Base-by-base conservation (phyloP, 768 basidiomycete genomes). In the Lentinula sp. region DNA sequence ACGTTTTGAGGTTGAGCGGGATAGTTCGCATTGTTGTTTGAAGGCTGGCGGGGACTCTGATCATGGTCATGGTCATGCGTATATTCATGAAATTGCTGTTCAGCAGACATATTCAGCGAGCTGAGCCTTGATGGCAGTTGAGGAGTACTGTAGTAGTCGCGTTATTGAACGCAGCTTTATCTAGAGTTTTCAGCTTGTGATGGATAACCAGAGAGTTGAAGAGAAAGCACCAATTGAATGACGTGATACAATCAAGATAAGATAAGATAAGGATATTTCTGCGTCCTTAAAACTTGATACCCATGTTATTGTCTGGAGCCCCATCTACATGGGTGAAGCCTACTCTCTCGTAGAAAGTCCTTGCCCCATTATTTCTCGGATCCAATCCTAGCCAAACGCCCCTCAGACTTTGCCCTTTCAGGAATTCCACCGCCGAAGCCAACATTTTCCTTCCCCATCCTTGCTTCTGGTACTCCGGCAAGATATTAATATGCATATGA, bases 371-470 rank as follows among this genome's bases (percentile, higher is more conserved):
- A 71, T 93, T 92, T 66, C 80, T 75, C 28, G 83, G 78, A 68
- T 90, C 84, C 69, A 89, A 68, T 3, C 86, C 89, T 37, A 92
- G 71, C 87, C 88, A 91, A 34, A 92, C 70, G 1, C 80, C 79
- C 39, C 79, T 71, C 46, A 73, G 39, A 52, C 68, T 79, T 52
- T 81, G 74, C 35, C 66, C 76, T 62, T 75, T 80, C 67, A 92
- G 70, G 73, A 83, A 75, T 49, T 75, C 73, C 28, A 88, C 78
- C 3, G 81, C 87, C 37, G 66, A 72, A 49, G 71, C 76, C 39
- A 91, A 83, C 64, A 92, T 69, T 69, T 72, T 83, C 68, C 77
- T 78, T n/a, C 89, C 90, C 84, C 84, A 89, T 23, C 89, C 89
- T 63, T 80, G 80, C 59, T 81, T 75, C 70, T 89, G 89, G 68